Conservation (phyloP, 768 basidiomycete species). For the Trametes maxima region DNA sequence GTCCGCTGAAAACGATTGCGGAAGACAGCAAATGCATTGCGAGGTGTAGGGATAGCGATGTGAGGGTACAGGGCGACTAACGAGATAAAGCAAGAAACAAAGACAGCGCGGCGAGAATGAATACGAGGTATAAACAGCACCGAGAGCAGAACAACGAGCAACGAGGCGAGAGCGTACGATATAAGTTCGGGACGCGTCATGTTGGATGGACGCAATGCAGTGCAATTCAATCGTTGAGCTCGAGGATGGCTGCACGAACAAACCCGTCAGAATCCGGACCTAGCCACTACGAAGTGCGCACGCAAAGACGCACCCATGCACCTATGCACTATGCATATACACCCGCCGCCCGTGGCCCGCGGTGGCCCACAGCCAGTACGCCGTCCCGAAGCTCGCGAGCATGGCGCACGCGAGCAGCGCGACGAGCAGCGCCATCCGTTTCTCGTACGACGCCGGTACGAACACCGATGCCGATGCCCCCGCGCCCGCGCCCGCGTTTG, state of each 20-base stretch:
- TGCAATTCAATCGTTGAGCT: no score
- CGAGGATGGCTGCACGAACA: not conserved
- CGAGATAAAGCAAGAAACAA: not conserved
- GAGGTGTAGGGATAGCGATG: not conserved
- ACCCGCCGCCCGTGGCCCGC: not conserved
- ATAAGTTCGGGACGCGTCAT: not conserved
- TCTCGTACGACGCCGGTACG: slow-evolving; percentile 31
- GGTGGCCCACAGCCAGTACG: slow-evolving; percentile 67
- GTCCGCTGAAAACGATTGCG: not conserved
- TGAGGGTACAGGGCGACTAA: not conserved
- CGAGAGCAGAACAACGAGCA: not conserved
- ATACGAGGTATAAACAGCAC: not conserved
- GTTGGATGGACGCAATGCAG: no score
- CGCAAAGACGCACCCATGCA: no score
- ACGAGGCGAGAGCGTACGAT: not conserved
- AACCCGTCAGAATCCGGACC: not conserved
- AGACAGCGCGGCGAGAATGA: not conserved
- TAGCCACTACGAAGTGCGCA: not conserved
- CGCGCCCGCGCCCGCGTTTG: not conserved
- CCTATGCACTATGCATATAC: no score
- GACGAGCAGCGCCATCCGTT: slow-evolving; percentile 46
- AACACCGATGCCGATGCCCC: not conserved
- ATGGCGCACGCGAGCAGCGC: slow-evolving; percentile 49
- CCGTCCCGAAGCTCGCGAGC: slow-evolving; percentile 55
- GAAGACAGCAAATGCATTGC: not conserved